Evolutionary conservation across 31 red algal species (phyloP).

Genomic region (Porphyra umbilicalis): DNA sequence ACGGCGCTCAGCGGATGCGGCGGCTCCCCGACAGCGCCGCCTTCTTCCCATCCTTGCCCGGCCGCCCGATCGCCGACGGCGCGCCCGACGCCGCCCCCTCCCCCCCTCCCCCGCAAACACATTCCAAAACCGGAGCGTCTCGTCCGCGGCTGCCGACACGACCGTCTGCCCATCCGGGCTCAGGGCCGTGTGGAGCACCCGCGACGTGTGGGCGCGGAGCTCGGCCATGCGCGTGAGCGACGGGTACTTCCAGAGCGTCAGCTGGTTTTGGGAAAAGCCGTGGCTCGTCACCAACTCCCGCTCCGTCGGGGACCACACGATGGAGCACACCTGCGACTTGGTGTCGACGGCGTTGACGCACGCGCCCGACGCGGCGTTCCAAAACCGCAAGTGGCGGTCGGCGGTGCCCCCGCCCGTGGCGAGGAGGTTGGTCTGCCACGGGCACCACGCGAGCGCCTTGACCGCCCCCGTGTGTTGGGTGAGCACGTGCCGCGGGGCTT

Average conservation of each 20-base stretch:
- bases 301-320: slow-evolving; percentile 81
- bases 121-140: slow-evolving; percentile 96
- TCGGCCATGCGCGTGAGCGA: slow-evolving; percentile 75
- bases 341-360: slow-evolving; percentile 95
- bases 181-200: slow-evolving; percentile 81
- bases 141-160: slow-evolving; percentile 90
- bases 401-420: slow-evolving; percentile 96
- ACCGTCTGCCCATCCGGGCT: slow-evolving; percentile 96
- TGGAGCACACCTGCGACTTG: slow-evolving; percentile 90
- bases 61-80: background rate
- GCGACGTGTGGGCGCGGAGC: slow-evolving; percentile 84
- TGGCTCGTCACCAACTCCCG: slow-evolving; percentile 90
- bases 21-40: background rate
- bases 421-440: slow-evolving; percentile 87
- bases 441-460: slow-evolving; percentile 97
- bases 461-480: slow-evolving; percentile 89
- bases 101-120: slow-evolving; percentile 45
- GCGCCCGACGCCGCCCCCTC: background rate
- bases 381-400: slow-evolving; percentile 84
- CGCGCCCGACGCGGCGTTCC: slow-evolving; percentile 77
- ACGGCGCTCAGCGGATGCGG: background rate
- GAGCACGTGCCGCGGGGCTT: slow-evolving; percentile 50
- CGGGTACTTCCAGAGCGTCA: slow-evolving; percentile 95
- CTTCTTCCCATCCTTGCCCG: background rate
- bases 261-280: slow-evolving; percentile 97